phyloP scores from a whole-genome alignment of 2,329 filamentous ascomycete species.

The Scedosporium dehoogii region DNA sequence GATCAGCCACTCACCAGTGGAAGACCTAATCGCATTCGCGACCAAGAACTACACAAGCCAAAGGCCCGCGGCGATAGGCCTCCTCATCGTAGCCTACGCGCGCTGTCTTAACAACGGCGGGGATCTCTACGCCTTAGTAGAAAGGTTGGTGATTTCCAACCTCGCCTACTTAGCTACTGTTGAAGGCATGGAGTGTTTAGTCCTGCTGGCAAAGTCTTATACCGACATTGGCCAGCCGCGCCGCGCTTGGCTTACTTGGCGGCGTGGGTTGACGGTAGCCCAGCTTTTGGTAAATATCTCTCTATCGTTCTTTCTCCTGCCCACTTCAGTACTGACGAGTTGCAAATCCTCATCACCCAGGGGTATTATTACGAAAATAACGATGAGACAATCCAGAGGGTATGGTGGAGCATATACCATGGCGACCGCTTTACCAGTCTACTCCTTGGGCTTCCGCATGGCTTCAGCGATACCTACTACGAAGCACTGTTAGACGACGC shows the following conservation, averaged over 20 bases:
- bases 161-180: constrained; percentile 12
- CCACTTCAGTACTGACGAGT: too few relatives aligned
- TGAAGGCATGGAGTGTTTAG: constrained; percentile 28
- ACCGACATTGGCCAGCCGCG: constrained; percentile 32
- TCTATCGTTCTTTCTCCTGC: background rate
- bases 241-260: constrained; percentile 28
- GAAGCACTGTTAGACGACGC: constrained; percentile 10
- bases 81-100: constrained; percentile 25
- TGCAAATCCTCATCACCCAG: too few relatives aligned
- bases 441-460: constrained; percentile 3
- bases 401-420: too few relatives aligned
- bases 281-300: constrained; percentile 27
- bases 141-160: constrained; percentile 23
- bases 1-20: constrained; percentile 18
- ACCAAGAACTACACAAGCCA: constrained; percentile 22
- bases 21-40: constrained; percentile 17
- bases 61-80: constrained; percentile 27
- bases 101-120: constrained; percentile 22
- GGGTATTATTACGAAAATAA: too few relatives aligned
- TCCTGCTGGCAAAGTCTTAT: constrained; percentile 26
- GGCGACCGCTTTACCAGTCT: too few relatives aligned
- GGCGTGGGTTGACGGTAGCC: constrained; percentile 21
- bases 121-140: constrained; percentile 23
- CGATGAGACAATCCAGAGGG: too few relatives aligned
- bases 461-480: constrained; percentile 10